phyloP scores from a whole-genome alignment of 306 rosid species.

The Abrus precatorius region DNA sequence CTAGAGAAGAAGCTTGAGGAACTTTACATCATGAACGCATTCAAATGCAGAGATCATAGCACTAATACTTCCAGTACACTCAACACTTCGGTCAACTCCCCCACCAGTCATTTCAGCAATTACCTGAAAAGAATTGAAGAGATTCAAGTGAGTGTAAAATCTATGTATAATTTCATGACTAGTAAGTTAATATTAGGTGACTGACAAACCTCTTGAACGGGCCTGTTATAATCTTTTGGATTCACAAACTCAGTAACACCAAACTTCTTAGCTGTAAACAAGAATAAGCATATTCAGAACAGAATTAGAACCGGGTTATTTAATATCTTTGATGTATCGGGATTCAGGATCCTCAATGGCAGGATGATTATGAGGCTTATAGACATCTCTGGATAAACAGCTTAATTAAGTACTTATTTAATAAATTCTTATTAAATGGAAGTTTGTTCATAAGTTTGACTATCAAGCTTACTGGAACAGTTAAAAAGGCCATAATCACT shows the following conservation, averaged over 20 bases:
- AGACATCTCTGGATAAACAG: background rate
- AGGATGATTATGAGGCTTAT: background rate
- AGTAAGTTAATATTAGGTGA: background rate
- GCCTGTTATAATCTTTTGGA: slow-evolving; percentile 41
- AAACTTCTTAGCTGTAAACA: slow-evolving; percentile 41
- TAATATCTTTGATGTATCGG: background rate
- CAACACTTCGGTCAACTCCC: slow-evolving; percentile 47
- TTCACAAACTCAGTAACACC: slow-evolving; percentile 48
- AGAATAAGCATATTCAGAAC: slow-evolving; percentile 10
- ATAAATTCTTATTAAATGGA: background rate
- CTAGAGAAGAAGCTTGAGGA: background rate
- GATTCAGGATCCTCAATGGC: slow-evolving; percentile 1
- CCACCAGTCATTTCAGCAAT: slow-evolving; percentile 35
- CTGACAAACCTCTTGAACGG: slow-evolving; percentile 44
- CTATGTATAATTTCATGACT: background rate
- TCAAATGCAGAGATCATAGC: slow-evolving; percentile 48
- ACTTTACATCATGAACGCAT: slow-evolving; percentile 44
- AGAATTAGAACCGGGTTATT: background rate
- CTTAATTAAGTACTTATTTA: background rate
- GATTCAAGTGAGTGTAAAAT: background rate
- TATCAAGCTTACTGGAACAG: background rate
- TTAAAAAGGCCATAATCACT: background rate
- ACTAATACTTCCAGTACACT: slow-evolving; percentile 39
- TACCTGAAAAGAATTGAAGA: slow-evolving; percentile 12
- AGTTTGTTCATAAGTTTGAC: background rate